A percentile compares a stretch with the other conserved stretches of the same genome.
Conservation (phyloP, 768 basidiomycete species). For the Mycena metata region DNA sequence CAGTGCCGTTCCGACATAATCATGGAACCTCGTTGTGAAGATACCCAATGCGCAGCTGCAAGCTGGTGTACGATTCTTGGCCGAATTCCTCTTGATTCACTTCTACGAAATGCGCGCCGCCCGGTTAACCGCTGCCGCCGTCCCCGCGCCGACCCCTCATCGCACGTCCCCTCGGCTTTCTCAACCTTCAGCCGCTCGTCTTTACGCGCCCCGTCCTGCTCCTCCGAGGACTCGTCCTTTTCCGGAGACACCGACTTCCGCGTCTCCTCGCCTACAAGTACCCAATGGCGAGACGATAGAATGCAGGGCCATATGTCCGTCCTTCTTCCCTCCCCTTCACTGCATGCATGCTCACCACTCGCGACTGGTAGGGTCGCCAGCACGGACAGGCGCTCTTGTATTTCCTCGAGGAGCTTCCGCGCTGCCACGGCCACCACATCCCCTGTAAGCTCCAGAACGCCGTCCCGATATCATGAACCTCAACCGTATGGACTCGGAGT, state of each 20-base stretch:
- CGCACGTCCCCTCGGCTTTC: conserved; percentile 31
- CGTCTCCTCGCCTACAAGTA: conserved; percentile 77
- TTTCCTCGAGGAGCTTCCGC: no score
- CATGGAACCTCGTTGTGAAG: conserved; percentile 80
- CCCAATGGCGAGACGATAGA: conserved; percentile 67
- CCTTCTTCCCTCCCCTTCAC: conserved; percentile 7
- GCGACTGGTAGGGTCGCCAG: conserved; percentile 78
- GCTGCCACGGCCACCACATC: no score
- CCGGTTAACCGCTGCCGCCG: conserved; percentile 56
- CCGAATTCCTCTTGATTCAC: conserved; percentile 82
- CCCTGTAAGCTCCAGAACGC: no score
- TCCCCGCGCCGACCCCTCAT: conserved; percentile 21
- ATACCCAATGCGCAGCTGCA: conserved; percentile 79
- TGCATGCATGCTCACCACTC: conserved; percentile 15
- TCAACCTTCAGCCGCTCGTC: conserved; percentile 28
- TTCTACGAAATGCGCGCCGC: conserved; percentile 83
- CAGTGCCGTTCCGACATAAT: conserved; percentile 75
- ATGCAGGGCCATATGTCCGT: conserved; percentile 82
- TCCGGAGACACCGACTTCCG: conserved; percentile 74
- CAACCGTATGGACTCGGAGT: no score
- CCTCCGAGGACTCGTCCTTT: no score
- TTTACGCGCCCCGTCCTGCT: conserved; percentile 30
- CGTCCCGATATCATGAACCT: no score
- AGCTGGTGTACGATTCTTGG: conserved; percentile 83
- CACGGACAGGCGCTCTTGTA: no score